A percentile compares a stretch with the other conserved stretches of the same genome.
Evolutionary conservation across 163 green algal genomes (phyloP).

Genomic region (Trebouxiophyceae sp.): DNA sequence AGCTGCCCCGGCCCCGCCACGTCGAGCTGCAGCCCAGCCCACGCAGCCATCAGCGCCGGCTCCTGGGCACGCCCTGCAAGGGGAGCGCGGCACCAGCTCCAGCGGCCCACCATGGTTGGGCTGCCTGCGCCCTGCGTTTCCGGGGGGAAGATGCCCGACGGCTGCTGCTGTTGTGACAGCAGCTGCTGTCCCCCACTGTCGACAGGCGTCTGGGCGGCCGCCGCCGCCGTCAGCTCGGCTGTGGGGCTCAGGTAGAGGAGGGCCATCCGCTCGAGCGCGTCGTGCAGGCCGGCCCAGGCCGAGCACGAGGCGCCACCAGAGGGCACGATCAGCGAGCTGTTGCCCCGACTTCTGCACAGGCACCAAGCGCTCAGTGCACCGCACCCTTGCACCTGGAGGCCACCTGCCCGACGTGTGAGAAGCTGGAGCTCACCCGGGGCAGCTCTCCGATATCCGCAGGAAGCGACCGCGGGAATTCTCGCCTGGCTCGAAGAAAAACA

Average conservation of each 20-base stretch:
- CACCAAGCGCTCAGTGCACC: not conserved
- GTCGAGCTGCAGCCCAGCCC: slow-evolving; percentile 2
- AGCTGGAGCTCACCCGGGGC: slow-evolving; percentile 13
- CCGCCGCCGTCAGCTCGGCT: too few relatives aligned
- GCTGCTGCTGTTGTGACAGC: too few relatives aligned
- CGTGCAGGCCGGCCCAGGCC: slow-evolving; percentile 9
- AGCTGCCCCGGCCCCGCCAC: slow-evolving; percentile 9
- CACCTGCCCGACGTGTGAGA: too few relatives aligned
- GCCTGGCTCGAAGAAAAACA: slow-evolving; percentile 16
- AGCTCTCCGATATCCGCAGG: slow-evolving; percentile 17
- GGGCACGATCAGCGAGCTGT: slow-evolving; percentile 18
- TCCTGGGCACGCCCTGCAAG: not conserved
- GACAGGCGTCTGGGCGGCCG: too few relatives aligned
- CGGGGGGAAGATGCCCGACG: too few relatives aligned
- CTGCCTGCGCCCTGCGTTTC: too few relatives aligned
- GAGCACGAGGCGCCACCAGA: slow-evolving; percentile 6
- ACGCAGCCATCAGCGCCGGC: not conserved
- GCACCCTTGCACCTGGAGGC: too few relatives aligned
- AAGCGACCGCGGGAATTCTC: slow-evolving; percentile 14
- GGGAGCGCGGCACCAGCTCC: too few relatives aligned
- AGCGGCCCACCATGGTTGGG: too few relatives aligned
- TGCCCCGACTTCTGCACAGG: slow-evolving; percentile 11
- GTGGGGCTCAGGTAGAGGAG: too few relatives aligned
- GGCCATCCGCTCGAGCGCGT: slow-evolving; percentile 6
- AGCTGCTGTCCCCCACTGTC: too few relatives aligned